A percentile compares a stretch with the other conserved stretches of the same genome.
These are phyloP conservation scores for Lagenidium giganteum DNA, from an alignment of 352 stramenopile genomes.

Conservation along the genomic window DNA sequence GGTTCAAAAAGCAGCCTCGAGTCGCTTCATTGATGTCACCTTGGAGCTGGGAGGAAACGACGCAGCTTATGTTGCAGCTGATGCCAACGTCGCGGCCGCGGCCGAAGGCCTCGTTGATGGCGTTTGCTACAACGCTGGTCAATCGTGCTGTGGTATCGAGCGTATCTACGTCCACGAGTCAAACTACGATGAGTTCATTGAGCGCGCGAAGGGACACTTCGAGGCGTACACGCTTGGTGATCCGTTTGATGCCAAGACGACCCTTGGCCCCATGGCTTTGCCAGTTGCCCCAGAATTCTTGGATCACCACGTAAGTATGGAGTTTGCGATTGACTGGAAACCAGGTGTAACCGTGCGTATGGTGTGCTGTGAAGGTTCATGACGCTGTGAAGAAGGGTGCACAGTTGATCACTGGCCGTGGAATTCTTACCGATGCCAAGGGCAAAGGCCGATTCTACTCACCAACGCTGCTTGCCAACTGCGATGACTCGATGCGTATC, in stretches of 20 bases:
- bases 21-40: constrained; percentile 62
- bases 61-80: constrained; percentile 54
- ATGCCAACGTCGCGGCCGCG: constrained; percentile 53
- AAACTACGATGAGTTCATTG: constrained; percentile 70
- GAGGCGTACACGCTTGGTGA: constrained; percentile 53
- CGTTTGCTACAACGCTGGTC: constrained; percentile 72
- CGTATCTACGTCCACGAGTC: constrained; percentile 74
- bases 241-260: constrained; percentile 42
- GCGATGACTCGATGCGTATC: constrained; percentile 52
- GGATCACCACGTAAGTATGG: constrained; percentile 42
- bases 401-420: constrained; percentile 28
- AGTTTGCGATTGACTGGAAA: background rate
- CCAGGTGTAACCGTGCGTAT: too few species aligned
- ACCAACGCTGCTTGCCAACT: constrained; percentile 58
- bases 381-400: constrained; percentile 66
- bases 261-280: constrained; percentile 63
- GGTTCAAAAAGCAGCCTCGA: constrained; percentile 38
- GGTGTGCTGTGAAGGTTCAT: too few species aligned
- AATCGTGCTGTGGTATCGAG: constrained; percentile 75
- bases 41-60: constrained; percentile 80
- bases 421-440: constrained; percentile 32
- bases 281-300: constrained; percentile 30
- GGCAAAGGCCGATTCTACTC: constrained; percentile 66
- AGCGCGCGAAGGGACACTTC: constrained; percentile 46
- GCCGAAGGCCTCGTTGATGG: constrained; percentile 63